Evolutionary conservation across 805 yeast genomes (phyloP).

Genomic region (Ogataea salicorniae): DNA sequence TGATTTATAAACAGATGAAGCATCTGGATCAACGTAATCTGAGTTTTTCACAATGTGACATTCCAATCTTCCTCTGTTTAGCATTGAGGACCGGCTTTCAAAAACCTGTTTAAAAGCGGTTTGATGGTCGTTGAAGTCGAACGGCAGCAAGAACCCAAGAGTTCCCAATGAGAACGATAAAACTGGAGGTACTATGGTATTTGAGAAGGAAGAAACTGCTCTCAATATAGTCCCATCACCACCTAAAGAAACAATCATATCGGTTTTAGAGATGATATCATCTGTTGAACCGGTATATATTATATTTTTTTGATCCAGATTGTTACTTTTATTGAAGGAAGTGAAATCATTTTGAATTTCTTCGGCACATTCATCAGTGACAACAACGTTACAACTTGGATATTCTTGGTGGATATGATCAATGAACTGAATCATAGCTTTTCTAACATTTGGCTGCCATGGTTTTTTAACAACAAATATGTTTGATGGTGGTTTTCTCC

Average conservation of each 20-base stretch:
- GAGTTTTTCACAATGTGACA: conserved; percentile 54
- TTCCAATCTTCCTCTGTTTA: conserved; percentile 74
- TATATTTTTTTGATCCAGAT: conserved; percentile 21
- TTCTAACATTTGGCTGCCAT: conserved; percentile 57
- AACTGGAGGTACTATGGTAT: conserved; percentile 78
- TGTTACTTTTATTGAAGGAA: not conserved
- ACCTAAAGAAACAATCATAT: conserved; percentile 81
- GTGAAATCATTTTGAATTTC: conserved; percentile 35
- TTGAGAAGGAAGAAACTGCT: conserved; percentile 74
- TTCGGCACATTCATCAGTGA: conserved; percentile 66
- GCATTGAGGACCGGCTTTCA: conserved; percentile 61
- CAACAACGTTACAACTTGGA: conserved; percentile 72
- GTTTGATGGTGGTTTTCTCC: conserved; percentile 73
- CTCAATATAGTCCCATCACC: conserved; percentile 93
- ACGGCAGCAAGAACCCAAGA: conserved; percentile 83
- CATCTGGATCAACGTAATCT: conserved; percentile 10
- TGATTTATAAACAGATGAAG: conserved; percentile 13
- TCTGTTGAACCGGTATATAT: conserved; percentile 54
- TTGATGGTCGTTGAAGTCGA: conserved; percentile 60
- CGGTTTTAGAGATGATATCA: conserved; percentile 63
- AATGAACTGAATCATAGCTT: conserved; percentile 64
- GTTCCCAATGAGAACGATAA: conserved; percentile 88
- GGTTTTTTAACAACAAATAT: conserved; percentile 83
- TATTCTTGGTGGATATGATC: conserved; percentile 54
- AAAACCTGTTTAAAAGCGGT: conserved; percentile 63